Base-by-base conservation (phyloP, 345 rosid genomes). In the Lepidium didymum region DNA sequence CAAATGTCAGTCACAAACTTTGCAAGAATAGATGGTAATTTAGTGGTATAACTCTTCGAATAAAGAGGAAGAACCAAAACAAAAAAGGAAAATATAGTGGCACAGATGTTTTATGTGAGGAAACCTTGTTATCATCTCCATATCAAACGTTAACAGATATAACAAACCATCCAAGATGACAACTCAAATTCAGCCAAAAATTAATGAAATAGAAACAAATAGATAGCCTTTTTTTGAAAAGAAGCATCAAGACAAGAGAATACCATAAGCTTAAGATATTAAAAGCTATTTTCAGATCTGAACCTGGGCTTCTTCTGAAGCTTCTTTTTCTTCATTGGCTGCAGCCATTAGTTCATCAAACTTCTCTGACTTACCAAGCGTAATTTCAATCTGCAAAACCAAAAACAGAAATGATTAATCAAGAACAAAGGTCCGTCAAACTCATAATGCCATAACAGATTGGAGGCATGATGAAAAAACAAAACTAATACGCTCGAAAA, bases 271-370 rank as follows among this genome's bases (percentile, higher is more conserved):
- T n/a, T n/a, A 42, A 34, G 47, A 50, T n/a, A 11, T 10, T 3
- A 18, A 19, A 21, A 52, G 11, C 25, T 46, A 8, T 19, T 12
- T 37, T 75, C 69, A 75, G 63, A 64, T 78, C 79, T 78, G 84
- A 33, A 75, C 91, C 76, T 80, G 84, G 53, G 75, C 84, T 12
- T 82, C 84, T 12, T 82, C 82, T 23, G 68, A 79, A 23, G 44
- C 81, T 31, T 81, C 84, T 64, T 83, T 82, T 63, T 86, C 92
- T 46, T 77, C 95, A 27, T 85, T 87, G 34, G 86, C 85, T 51
- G 90, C 85, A 5, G 88, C 95, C 95, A 91, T 91, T 73, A 91
- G 64, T 47, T 91, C 96, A 54, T 91, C 97, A 37, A 91, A 89
- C 79, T 89, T 91, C 36, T 85, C 89, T 7, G 89, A 81, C 83